phyloP scores from a whole-genome alignment of 202 grass and related monocot species.

The Hordeum pubiflorum region DNA sequence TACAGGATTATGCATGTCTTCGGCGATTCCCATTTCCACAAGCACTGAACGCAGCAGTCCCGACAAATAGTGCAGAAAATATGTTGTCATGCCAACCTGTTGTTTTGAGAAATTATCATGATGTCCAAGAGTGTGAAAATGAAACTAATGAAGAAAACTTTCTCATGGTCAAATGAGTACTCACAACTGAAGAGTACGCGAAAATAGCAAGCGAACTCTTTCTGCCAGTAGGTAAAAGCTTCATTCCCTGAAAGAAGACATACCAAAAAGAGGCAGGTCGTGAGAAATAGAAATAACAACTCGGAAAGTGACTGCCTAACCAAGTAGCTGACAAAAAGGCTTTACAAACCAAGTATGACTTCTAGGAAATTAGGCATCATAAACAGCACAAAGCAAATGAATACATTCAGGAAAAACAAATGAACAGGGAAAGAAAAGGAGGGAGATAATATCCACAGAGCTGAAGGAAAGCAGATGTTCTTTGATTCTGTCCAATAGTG shows the following conservation, averaged over 20 bases:
- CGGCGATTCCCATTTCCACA: constrained; percentile 81
- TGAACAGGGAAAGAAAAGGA: background rate
- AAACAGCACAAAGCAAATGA: background rate
- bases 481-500: background rate
- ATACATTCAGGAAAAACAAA: background rate
- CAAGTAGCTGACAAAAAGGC: background rate
- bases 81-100: constrained; percentile 67
- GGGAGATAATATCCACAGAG: background rate
- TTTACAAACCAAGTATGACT: background rate
- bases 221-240: constrained; percentile 74
- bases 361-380: background rate
- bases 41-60: constrained; percentile 54
- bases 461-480: background rate
- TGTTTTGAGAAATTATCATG: constrained; percentile 24
- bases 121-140: background rate
- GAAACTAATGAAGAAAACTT: constrained; percentile 14
- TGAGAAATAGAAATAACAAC: background rate
- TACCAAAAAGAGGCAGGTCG: background rate
- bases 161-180: constrained; percentile 33
- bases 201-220: constrained; percentile 82
- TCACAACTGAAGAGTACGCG: constrained; percentile 78
- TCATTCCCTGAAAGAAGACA: constrained; percentile 72
- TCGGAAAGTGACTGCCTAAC: background rate
- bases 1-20: constrained; percentile 99
- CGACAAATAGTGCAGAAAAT: constrained; percentile 67